Conservation (phyloP, 2,329 filamentous ascomycete genomes). For the Hymenoscyphus linearis region DNA sequence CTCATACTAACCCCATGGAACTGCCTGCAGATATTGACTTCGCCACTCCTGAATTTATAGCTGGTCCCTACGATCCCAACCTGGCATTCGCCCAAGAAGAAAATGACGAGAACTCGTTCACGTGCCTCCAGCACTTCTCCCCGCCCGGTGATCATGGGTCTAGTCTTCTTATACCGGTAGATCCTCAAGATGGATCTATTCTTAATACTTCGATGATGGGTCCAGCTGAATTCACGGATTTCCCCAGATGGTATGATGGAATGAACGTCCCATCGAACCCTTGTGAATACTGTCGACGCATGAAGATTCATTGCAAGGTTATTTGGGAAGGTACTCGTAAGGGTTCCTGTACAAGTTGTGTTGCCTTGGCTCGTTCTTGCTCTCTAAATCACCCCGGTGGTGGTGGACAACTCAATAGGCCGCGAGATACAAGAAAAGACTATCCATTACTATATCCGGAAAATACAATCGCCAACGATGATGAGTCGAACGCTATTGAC, state of each 20-base stretch:
- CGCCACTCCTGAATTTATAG: conserved; percentile 16
- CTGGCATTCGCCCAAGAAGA: conserved; percentile 50
- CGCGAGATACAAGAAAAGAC: background rate
- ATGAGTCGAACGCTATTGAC: background rate
- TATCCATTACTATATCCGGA: conserved; percentile 6
- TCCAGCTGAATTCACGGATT: conserved; percentile 40
- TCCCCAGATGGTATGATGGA: conserved; percentile 31
- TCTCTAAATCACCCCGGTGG: conserved; percentile 42
- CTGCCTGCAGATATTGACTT: conserved; percentile 10
- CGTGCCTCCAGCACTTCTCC: conserved; percentile 53
- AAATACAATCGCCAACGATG: conserved; percentile 5
- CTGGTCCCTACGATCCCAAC: conserved; percentile 40
- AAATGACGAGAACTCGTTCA: conserved; percentile 56
- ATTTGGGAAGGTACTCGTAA: conserved; percentile 55
- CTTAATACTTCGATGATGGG: conserved; percentile 32
- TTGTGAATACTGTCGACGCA: conserved; percentile 47
- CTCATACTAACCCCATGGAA: conserved; percentile 15
- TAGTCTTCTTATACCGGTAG: conserved; percentile 26
- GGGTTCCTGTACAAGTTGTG: conserved; percentile 58
- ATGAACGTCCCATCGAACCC: conserved; percentile 33
- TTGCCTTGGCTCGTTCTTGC: conserved; percentile 53
- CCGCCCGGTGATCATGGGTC: conserved; percentile 34
- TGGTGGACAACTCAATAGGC: background rate
- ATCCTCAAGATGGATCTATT: conserved; percentile 29
- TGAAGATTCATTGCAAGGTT: conserved; percentile 54